A percentile compares a stretch with the other conserved stretches of the same genome.
Evolutionary conservation across 345 rosid genomes (phyloP).

Genomic region (Salix viminalis): DNA sequence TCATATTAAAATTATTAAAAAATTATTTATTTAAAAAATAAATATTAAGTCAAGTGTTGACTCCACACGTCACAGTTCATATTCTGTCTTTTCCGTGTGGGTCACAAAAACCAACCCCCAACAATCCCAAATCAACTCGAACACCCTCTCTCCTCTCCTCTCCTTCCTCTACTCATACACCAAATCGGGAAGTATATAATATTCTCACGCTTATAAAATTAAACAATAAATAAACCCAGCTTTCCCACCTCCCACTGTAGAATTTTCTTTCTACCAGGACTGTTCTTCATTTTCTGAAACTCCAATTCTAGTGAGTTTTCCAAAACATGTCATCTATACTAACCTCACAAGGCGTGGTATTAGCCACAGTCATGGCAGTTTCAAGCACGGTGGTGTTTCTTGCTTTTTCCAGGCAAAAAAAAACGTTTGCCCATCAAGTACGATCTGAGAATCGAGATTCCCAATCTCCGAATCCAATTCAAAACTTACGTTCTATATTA

Average conservation of each 20-base stretch:
- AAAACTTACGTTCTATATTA: conserved; percentile 49
- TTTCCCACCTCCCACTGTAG: neutral
- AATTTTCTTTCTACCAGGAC: neutral
- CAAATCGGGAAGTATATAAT: neutral
- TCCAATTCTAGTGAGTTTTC: neutral
- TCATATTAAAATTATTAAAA: too few relatives aligned
- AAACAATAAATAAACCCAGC: neutral
- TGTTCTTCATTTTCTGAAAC: too few relatives aligned
- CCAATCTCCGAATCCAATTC: conserved; percentile 2
- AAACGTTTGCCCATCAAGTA: neutral
- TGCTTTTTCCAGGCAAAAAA: conserved; percentile 53
- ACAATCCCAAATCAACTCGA: neutral
- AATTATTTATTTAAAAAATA: neutral
- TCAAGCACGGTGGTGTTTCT: conserved; percentile 69
- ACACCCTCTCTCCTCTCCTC: conserved; percentile 1
- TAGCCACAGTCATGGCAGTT: conserved; percentile 80
- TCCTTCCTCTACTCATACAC: neutral
- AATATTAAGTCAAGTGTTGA: neutral
- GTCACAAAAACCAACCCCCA: neutral
- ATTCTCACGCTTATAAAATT: neutral
- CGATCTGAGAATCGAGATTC: conserved; percentile 22
- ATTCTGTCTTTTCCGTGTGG: conserved; percentile 1
- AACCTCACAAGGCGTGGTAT: conserved; percentile 47
- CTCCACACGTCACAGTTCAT: neutral
- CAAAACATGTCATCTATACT: conserved; percentile 22